Conservation (phyloP, 352 stramenopile genomes). For the Pythium monospermum region DNA sequence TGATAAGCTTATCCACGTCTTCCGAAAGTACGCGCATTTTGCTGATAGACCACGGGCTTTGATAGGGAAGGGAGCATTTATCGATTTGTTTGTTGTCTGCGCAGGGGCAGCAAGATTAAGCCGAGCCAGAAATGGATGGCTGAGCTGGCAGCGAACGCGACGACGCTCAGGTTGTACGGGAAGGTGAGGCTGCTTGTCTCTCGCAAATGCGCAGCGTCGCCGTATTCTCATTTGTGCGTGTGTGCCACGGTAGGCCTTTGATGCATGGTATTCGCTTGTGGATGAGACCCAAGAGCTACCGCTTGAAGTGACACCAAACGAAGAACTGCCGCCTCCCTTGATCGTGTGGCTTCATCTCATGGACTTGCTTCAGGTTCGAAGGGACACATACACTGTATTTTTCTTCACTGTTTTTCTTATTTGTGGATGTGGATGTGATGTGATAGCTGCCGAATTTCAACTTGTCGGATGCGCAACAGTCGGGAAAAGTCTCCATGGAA, state of each 20-base stretch:
- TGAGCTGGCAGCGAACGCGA: constrained; percentile 52
- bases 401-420: too few species aligned
- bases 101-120: constrained; percentile 69
- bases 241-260: constrained; percentile 44
- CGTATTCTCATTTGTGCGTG: background rate
- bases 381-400: background rate
- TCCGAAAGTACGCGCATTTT: constrained; percentile 37
- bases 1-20: constrained; percentile 68
- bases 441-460: too few species aligned
- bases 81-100: background rate
- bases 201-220: background rate
- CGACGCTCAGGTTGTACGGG: constrained; percentile 44
- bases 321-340: constrained; percentile 51
- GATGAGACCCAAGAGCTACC: constrained; percentile 28
- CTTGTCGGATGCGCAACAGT: too few species aligned
- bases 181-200: constrained; percentile 22
- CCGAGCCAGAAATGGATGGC: constrained; percentile 75
- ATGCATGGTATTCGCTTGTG: constrained; percentile 75
- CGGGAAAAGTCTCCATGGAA: constrained; percentile 28
- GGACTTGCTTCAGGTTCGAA: constrained; percentile 65
- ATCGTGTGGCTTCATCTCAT: constrained; percentile 72
- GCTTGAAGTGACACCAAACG: constrained; percentile 46
- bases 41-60: background rate
- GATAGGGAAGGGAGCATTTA: background rate
- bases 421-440: too few species aligned